phyloP scores from a whole-genome alignment of 257 asterid species.

The Lavandula angustifolia region DNA sequence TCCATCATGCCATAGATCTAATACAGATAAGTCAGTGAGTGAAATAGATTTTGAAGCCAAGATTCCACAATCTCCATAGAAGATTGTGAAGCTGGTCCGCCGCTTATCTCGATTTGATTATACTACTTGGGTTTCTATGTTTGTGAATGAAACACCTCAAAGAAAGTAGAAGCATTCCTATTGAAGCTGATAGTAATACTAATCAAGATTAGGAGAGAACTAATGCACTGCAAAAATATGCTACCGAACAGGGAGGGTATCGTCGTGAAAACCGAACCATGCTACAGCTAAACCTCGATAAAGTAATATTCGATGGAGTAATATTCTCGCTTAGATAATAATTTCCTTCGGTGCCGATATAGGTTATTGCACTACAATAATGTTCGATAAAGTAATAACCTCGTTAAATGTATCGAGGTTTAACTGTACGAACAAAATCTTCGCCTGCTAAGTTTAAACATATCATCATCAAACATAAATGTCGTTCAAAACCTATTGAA shows the following conservation, averaged over 20 bases:
- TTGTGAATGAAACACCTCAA: not conserved
- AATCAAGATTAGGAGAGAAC: not conserved
- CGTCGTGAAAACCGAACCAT: no score
- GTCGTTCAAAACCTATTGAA: not conserved
- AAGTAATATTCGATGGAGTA: no score
- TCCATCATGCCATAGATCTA: not conserved
- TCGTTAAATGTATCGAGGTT: no score
- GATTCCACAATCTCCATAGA: not conserved
- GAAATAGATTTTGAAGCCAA: not conserved
- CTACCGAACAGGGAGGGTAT: no score
- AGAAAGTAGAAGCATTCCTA: not conserved
- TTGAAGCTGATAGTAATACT: not conserved
- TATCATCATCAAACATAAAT: not conserved
- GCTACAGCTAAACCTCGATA: no score
- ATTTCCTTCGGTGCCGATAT: no score
- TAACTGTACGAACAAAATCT: no score
- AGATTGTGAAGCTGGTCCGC: not conserved
- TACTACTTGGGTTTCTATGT: not conserved
- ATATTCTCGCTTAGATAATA: no score
- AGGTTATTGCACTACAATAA: no score
- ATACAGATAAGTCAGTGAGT: not conserved
- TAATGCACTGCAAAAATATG: no score
- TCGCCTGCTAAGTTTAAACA: no score
- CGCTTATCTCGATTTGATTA: not conserved
- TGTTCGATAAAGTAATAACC: no score